phyloP scores from a whole-genome alignment of 208 protist species.

The Novymonas esmeraldas region DNA sequence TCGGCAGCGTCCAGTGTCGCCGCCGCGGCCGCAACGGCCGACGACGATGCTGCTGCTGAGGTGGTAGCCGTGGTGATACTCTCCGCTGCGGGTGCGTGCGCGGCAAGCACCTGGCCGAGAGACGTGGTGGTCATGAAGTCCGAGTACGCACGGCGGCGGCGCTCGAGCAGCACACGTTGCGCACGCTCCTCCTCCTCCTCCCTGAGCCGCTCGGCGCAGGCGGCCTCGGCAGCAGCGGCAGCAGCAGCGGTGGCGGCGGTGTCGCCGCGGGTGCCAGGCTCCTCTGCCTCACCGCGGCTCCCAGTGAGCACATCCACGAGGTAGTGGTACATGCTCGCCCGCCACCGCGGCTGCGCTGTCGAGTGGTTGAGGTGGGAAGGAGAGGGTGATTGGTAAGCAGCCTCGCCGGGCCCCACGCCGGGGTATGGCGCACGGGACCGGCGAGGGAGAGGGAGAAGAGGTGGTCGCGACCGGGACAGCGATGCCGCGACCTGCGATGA shows the following conservation, averaged over 20 bases:
- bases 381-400: too few relatives aligned
- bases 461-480: too few relatives aligned
- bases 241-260: neutral
- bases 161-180: slow-evolving; percentile 15
- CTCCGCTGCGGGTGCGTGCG: slow-evolving; percentile 8
- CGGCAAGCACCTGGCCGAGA: slow-evolving; percentile 14
- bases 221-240: slow-evolving; percentile 3
- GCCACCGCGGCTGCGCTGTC: neutral
- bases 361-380: too few relatives aligned
- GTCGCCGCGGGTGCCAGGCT: neutral
- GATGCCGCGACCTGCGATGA: too few relatives aligned
- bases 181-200: slow-evolving; percentile 11
- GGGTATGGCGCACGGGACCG: too few relatives aligned
- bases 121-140: slow-evolving; percentile 11
- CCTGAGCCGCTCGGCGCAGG: slow-evolving; percentile 4
- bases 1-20: neutral
- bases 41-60: neutral
- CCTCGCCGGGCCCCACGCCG: too few relatives aligned
- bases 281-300: neutral
- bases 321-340: slow-evolving; percentile 32
- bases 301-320: slow-evolving; percentile 5
- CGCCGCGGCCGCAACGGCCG: neutral
- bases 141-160: slow-evolving; percentile 9
- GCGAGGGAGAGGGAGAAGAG: too few relatives aligned
- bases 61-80: neutral